Conservation (phyloP, 1,284 basidiomycete species). For the Cutaneotrichosporon sp. region DNA sequence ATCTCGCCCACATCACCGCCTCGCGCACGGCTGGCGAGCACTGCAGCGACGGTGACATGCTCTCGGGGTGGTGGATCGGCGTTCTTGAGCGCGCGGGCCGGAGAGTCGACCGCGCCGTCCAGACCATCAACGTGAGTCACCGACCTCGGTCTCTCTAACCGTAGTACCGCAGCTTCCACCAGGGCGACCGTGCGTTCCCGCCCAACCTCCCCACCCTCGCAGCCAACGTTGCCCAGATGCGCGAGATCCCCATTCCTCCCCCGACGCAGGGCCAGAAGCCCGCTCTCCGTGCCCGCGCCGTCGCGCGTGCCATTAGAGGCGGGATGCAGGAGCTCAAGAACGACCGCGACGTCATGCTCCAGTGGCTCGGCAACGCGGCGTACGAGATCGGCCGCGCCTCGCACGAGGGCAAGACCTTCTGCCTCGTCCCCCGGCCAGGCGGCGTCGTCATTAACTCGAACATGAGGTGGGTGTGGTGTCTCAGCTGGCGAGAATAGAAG, state of each 20-base stretch:
- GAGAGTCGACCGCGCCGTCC: conserved; percentile 22
- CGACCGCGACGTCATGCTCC: conserved; percentile 21
- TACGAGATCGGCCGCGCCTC: conserved; percentile 18
- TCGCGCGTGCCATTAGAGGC: conserved; percentile 20
- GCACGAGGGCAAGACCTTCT: conserved; percentile 21
- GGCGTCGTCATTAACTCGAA: conserved; percentile 34
- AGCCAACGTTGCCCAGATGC: conserved; percentile 38
- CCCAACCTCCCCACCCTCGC: conserved; percentile 26
- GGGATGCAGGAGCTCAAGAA: conserved; percentile 22
- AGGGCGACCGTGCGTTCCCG: conserved; percentile 32
- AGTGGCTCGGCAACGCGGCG: conserved; percentile 26
- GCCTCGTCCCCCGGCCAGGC: conserved; percentile 24
- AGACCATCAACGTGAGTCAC: conserved; percentile 33
- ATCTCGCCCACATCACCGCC: conserved; percentile 21
- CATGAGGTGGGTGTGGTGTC: conserved; percentile 30
- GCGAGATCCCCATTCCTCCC: conserved; percentile 23
- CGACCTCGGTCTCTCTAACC: background rate
- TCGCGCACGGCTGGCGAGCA: conserved; percentile 14
- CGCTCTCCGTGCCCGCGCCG: conserved; percentile 9
- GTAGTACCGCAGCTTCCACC: conserved; percentile 32
- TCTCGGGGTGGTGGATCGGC: conserved; percentile 32
- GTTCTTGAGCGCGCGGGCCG: conserved; percentile 28
- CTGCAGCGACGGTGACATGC: conserved; percentile 27
- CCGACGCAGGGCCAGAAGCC: conserved; percentile 1
- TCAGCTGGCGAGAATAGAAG: background rate